Evolutionary conservation across 768 basidiomycete genomes (phyloP).

Genomic region (Leucosporidium yakuticum): DNA sequence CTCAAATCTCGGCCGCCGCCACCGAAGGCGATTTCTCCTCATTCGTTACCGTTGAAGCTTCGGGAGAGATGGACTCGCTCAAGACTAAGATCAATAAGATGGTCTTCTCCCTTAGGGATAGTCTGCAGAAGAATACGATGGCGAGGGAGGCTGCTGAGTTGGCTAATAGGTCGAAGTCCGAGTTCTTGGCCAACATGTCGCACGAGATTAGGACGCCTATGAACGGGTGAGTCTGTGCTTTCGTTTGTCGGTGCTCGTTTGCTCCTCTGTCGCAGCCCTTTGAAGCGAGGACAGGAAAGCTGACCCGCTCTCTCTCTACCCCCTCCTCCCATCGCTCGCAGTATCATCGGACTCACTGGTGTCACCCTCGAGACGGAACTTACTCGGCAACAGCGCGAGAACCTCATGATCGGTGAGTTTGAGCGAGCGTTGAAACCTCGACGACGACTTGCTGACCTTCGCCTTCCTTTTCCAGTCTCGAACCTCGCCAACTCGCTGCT

Average conservation of each 20-base stretch:
- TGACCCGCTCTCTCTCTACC: background rate
- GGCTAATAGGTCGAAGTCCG: slow-evolving; percentile 94
- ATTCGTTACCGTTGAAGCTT: slow-evolving; percentile 98
- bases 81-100: slow-evolving; percentile 99
- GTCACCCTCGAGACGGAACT: slow-evolving; percentile 93
- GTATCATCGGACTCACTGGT: slow-evolving; percentile 99
- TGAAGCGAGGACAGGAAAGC: background rate
- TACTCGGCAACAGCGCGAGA: slow-evolving; percentile 89
- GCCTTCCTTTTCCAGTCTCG: slow-evolving; percentile 54
- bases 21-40: slow-evolving; percentile 98
- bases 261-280: background rate
- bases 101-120: slow-evolving; percentile 94
- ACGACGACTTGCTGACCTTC: background rate
- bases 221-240: slow-evolving; percentile 60
- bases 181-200: slow-evolving; percentile 98
- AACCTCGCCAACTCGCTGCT: slow-evolving; percentile 85
- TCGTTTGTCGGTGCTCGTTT: background rate
- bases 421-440: background rate
- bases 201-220: slow-evolving; percentile 88
- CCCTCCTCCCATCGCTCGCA: slow-evolving; percentile 62
- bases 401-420: slow-evolving; percentile 60
- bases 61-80: slow-evolving; percentile 97
- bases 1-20: slow-evolving; percentile 95
- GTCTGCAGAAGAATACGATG: slow-evolving; percentile 96
- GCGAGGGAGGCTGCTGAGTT: slow-evolving; percentile 94